Evolutionary conservation across 1,139 yeast species (phyloP), one percentile per base, ranked within the genome.

Genomic region (Candida tropicalis): DNA sequence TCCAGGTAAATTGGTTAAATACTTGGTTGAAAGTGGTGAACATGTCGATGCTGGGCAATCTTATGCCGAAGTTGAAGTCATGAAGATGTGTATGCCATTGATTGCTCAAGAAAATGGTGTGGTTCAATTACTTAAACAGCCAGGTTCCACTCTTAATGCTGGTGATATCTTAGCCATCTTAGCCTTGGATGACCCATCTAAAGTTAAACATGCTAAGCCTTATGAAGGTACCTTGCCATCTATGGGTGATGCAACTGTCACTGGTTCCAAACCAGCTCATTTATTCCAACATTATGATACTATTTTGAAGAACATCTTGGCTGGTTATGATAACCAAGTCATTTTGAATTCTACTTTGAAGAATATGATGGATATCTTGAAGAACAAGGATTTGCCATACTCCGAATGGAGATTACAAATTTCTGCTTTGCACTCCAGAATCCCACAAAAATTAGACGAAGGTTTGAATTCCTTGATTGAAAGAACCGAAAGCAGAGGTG

Each of bases 61-160:
- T 37, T 95, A 82, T 60, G 99, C 99, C 37, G 99, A 93, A 71
- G 97, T 93, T 46, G 99, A 93, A 73, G 99, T 93, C 55, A 93
- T 93, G 99, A 93, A 93, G 70, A 91, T 91, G 98, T 86, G 87
- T 65, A 87, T 87, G 95, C 95, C 95, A 41, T 76, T 91, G 59
- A 75, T 89, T 59, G 93, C 97, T 26, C 89, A 83, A 65, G 99
- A 91, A 66, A 85, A 87, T 59, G 99, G 99, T 76, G 75, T 81
- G 48, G 90, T 91, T 41, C 97, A 93, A 71, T 75, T 90, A 42
- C 82, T 93, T 61, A 91, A 93, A 67, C 99, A 95, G 68, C 98
- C 99, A n/a, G 99, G 99, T 46, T 85, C 97, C 9, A 89, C 96
- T 32, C 86, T 93, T 48, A 82, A 82, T 58, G 97, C 98, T 39